A percentile compares a stretch with the other conserved stretches of the same genome.
These are phyloP conservation scores for Hyphodiscus hymeniophilus DNA, from an alignment of 495 filamentous ascomycete species.

Conservation along the genomic window DNA sequence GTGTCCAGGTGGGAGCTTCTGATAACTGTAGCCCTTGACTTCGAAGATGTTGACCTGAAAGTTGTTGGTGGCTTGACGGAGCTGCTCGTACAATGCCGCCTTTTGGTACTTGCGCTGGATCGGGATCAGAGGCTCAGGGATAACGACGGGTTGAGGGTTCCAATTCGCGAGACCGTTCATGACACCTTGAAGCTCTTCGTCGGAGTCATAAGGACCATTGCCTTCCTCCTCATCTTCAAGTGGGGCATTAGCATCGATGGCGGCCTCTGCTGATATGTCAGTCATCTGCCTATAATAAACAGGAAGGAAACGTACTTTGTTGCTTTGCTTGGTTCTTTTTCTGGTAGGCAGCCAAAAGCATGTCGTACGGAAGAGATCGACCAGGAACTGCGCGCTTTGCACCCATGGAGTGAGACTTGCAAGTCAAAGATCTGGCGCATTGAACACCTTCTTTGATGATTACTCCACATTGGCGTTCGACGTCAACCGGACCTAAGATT, in stretches of 20 bases:
- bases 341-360: slow-evolving; percentile 88
- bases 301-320: slow-evolving; percentile 55
- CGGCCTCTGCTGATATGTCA: slow-evolving; percentile 57
- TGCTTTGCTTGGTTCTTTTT: slow-evolving; percentile 98
- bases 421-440: slow-evolving; percentile 87
- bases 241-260: slow-evolving; percentile 90
- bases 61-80: slow-evolving; percentile 62
- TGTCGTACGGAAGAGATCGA: slow-evolving; percentile 87
- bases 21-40: slow-evolving; percentile 22
- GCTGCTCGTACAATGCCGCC: slow-evolving; percentile 81
- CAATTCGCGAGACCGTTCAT: slow-evolving; percentile 75
- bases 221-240: slow-evolving; percentile 75
- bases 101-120: slow-evolving; percentile 69
- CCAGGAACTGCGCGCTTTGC: slow-evolving; percentile 88
- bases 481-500: slow-evolving; percentile 66
- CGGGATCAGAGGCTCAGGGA: slow-evolving; percentile 57
- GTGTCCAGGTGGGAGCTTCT: slow-evolving; percentile 38
- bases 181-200: slow-evolving; percentile 83
- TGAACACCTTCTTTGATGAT: slow-evolving; percentile 65
- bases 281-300: slow-evolving; percentile 5
- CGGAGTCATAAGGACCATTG: slow-evolving; percentile 71
- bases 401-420: slow-evolving; percentile 96
- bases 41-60: slow-evolving; percentile 46
- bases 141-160: slow-evolving; percentile 62
- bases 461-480: slow-evolving; percentile 96